A percentile compares a stretch with the other conserved stretches of the same genome.
These are phyloP conservation scores for Cenococcum geophilum DNA, from an alignment of 495 filamentous ascomycete species.

Conservation along the genomic window DNA sequence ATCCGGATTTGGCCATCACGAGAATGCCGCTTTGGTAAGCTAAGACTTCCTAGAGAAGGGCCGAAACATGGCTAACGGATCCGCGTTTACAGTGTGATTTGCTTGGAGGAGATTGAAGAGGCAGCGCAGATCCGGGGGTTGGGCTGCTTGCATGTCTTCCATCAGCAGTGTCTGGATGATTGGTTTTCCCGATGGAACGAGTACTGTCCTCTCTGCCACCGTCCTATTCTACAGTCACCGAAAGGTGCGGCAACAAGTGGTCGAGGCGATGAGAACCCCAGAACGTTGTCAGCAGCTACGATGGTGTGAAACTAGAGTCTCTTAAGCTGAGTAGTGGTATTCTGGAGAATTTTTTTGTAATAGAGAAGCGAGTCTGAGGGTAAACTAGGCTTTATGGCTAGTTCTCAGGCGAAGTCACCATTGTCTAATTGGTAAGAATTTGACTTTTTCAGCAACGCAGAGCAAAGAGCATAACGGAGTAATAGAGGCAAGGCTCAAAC, in stretches of 20 bases:
- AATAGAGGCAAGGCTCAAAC: too few relatives aligned
- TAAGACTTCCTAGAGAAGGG: not conserved
- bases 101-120: conserved; percentile 27
- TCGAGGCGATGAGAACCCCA: not conserved
- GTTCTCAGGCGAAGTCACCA: too few relatives aligned
- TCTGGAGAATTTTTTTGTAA: too few relatives aligned
- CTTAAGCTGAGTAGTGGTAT: too few relatives aligned
- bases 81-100: conserved; percentile 21
- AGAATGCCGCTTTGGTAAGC: conserved; percentile 23
- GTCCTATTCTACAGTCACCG: conserved; percentile 20
- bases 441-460: too few relatives aligned
- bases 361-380: too few relatives aligned
- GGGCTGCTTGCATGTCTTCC: conserved; percentile 28
- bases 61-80: not conserved
- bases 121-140: conserved; percentile 27
- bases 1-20: conserved; percentile 11
- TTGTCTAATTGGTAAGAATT: too few relatives aligned
- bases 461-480: too few relatives aligned
- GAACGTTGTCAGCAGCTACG: conserved; percentile 3
- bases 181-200: conserved; percentile 30
- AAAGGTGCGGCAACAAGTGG: not conserved
- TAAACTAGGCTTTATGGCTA: too few relatives aligned
- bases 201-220: conserved; percentile 31
- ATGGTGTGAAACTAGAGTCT: conserved; percentile 16
- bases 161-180: conserved; percentile 28